phyloP scores from a whole-genome alignment of 73 alveolate species.

The Stentor coeruleus region DNA sequence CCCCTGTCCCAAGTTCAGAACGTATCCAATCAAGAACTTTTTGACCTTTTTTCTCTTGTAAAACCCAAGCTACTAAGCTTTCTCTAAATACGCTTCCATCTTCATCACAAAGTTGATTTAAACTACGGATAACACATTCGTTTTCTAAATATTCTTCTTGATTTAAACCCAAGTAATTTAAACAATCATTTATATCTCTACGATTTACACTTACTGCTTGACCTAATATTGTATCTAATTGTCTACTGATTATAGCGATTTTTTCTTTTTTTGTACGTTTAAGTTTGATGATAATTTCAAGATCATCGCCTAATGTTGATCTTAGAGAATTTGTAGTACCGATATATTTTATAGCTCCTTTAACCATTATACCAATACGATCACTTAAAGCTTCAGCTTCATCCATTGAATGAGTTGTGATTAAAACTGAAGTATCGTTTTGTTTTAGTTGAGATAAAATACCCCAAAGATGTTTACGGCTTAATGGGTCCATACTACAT shows the following conservation, averaged over 20 bases:
- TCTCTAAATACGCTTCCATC: neutral
- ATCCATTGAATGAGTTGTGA: constrained; percentile 90
- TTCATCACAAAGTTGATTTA: no score
- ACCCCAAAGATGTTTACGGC: neutral
- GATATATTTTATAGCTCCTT: constrained; percentile 71
- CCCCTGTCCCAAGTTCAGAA: neutral
- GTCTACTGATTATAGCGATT: no score
- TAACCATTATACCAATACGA: constrained; percentile 79
- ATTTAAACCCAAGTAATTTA: no score
- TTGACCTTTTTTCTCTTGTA: neutral
- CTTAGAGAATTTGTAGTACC: constrained; percentile 83
- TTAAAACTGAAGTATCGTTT: constrained; percentile 28
- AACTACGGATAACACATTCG: no score
- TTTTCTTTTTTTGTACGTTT: no score
- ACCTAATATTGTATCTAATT: no score
- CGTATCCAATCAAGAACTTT: neutral
- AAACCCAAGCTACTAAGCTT: neutral
- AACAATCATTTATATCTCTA: no score
- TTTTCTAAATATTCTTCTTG: no score
- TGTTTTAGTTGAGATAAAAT: neutral
- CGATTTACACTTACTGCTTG: no score
- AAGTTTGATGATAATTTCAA: neutral
- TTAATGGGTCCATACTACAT: constrained; percentile 82
- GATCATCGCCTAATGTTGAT: constrained; percentile 35
- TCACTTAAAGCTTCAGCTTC: constrained; percentile 88